phyloP scores from a whole-genome alignment of 1,284 basidiomycete genomes.

The Lignosus rhinocerotis region DNA sequence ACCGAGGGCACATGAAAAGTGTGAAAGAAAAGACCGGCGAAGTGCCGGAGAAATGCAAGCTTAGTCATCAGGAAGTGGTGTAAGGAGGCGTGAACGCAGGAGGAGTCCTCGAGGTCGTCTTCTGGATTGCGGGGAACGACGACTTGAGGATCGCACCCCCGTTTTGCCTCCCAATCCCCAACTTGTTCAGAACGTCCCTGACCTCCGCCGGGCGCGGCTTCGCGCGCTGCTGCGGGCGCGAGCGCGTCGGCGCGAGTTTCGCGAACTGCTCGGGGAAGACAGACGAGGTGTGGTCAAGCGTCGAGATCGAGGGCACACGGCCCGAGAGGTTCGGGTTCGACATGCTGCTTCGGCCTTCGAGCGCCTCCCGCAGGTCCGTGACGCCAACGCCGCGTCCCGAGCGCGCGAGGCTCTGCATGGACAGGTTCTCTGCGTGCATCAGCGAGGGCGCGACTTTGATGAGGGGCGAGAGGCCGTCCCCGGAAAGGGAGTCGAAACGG shows the following conservation, averaged over 20 bases:
- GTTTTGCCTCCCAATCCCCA: constrained; percentile 75
- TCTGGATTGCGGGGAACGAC: constrained; percentile 58
- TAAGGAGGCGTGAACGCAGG: constrained; percentile 21
- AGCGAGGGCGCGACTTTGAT: constrained; percentile 79
- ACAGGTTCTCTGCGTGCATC: constrained; percentile 88
- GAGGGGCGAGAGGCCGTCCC: constrained; percentile 69
- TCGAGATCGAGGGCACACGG: constrained; percentile 69
- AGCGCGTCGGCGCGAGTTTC: constrained; percentile 45
- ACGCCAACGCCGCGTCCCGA: constrained; percentile 81
- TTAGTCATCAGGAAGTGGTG: constrained; percentile 3
- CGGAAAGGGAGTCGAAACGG: constrained; percentile 57
- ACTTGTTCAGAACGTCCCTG: constrained; percentile 71
- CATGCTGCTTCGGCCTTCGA: constrained; percentile 79
- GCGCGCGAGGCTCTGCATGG: constrained; percentile 75
- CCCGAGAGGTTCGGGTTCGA: constrained; percentile 65
- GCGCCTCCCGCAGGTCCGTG: constrained; percentile 80
- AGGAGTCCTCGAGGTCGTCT: constrained; percentile 34
- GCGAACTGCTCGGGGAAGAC: constrained; percentile 41
- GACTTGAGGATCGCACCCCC: constrained; percentile 62
- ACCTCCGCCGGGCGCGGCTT: constrained; percentile 68
- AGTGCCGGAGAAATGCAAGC: background rate
- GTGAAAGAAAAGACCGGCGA: background rate
- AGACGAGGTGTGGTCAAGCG: constrained; percentile 65
- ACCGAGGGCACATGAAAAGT: background rate
- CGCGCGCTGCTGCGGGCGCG: constrained; percentile 49